A percentile compares a stretch with the other conserved stretches of the same genome.
Conservation (phyloP, 345 rosid genomes). For the Euphorbia tirucalli region DNA sequence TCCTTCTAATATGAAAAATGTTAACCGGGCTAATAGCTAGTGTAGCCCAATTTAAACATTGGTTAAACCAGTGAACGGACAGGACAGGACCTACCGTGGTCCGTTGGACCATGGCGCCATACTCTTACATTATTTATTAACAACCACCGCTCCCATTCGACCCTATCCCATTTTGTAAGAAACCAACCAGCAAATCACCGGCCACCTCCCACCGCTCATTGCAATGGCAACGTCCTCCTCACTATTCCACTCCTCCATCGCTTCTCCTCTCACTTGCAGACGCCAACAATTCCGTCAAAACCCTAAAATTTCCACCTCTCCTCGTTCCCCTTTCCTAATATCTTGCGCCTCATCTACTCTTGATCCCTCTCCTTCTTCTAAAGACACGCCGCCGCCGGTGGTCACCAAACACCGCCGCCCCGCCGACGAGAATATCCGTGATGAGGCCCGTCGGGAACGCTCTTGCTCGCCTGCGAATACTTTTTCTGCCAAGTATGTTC, state of each 20-base stretch:
- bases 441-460: conserved; percentile 65
- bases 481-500: conserved; percentile 75
- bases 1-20: no score
- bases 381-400: conserved; percentile 15
- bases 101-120: no score
- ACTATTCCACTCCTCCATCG: conserved; percentile 30
- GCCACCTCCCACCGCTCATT: conserved; percentile 8
- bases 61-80: no score
- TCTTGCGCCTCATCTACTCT: conserved; percentile 39
- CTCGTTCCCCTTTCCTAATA: conserved; percentile 22
- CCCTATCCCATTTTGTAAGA: no score
- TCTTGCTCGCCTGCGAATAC: conserved; percentile 32
- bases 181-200: neutral
- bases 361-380: conserved; percentile 22
- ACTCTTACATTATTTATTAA: no score
- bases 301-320: neutral
- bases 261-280: conserved; percentile 24
- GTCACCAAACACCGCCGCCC: conserved; percentile 27
- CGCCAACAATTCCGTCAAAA: conserved; percentile 26
- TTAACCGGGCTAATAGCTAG: no score
- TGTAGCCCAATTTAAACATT: no score
- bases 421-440: conserved; percentile 52
- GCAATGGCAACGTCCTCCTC: conserved; percentile 38
- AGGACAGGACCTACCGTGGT: no score
- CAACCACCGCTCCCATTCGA: no score